Base-by-base conservation (phyloP, 1,284 basidiomycete genomes). In the Sutorius eximius region DNA sequence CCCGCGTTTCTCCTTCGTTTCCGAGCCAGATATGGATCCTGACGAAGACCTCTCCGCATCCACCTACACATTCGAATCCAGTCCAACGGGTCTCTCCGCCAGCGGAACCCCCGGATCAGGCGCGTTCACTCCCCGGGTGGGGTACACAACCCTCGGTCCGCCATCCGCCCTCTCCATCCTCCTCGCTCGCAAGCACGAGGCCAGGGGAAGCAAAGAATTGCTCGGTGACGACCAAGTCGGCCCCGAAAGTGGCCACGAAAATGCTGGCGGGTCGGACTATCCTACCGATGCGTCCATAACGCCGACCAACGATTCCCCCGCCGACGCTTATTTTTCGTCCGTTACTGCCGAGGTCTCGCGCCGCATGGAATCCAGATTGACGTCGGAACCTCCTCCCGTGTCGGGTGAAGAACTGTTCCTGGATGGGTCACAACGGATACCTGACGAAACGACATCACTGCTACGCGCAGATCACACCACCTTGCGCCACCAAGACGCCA, bases 111-210 rank as follows among this genome's bases (percentile, higher is more conserved):
- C 44, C 2, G 53, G 46, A n/a, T 57, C 64, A 5, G 58, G 62
- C 27, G 27, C 5, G 32, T 63, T 56, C 41, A 64, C 62, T 13
- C 60, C 59, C 24, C 64, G 68, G 0, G 18, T 47, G 12, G 50
- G 52, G 24, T 55, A 58, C 36, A 37, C 56, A 13, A 30, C 45
- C 5, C 56, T 66, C 2, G 59, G 65, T 10, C 61, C 70, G 13
- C 76, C 78, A n/a, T 79, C 76, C 10, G 76, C 70, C 1, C 67
- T 78, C 36, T 76, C 78, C 4, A 49, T 79, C 18, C 68, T 77
- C 27, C 65, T 78, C 49, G 68, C 76, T n/a, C 71, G 63, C 11
- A 68, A 63, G 29, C 56, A 59, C 8, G 53, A 56, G 2, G 32
- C 3, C 6, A 54, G 47, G 9, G 34, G 43, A 36, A 51, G 29